phyloP scores from a whole-genome alignment of 441 rosid species.

The Brassica hybrid region DNA sequence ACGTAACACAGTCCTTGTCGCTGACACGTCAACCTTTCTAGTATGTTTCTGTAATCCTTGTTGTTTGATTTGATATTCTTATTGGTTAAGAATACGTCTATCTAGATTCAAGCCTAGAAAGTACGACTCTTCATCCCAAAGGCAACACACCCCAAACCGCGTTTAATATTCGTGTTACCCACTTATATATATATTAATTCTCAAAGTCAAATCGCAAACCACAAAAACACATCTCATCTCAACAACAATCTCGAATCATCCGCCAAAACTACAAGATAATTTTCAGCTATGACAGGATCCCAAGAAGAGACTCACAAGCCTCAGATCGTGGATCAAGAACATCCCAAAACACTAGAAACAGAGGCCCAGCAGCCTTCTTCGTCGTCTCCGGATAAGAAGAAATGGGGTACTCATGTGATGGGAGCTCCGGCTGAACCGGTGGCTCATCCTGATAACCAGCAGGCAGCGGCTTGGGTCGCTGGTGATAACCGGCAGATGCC shows the following conservation, averaged over 20 bases:
- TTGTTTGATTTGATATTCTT: background rate
- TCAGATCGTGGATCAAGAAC: slow-evolving; percentile 26
- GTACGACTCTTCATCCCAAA: slow-evolving; percentile 18
- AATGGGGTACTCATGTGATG: slow-evolving; percentile 86
- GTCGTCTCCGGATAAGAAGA: slow-evolving; percentile 47
- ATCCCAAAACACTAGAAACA: slow-evolving; percentile 32
- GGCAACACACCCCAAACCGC: slow-evolving; percentile 18
- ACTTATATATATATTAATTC: background rate
- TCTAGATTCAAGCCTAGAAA: background rate
- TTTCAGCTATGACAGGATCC: slow-evolving; percentile 50
- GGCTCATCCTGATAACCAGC: slow-evolving; percentile 80
- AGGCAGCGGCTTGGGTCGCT: slow-evolving; percentile 77
- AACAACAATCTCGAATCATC: slow-evolving; percentile 20
- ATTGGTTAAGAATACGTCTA: slow-evolving; percentile 21
- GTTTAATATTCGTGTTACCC: slow-evolving; percentile 7
- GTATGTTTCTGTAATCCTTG: slow-evolving; percentile 1
- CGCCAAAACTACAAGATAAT: background rate
- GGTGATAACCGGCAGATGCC: slow-evolving; percentile 52
- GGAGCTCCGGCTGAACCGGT: slow-evolving; percentile 79
- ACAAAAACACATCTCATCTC: slow-evolving; percentile 6
- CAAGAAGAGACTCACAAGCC: slow-evolving; percentile 27
- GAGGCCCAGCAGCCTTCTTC: slow-evolving; percentile 15
- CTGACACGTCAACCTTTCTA: background rate
- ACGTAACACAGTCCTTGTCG: background rate
- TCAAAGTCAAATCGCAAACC: background rate